Evolutionary conservation across 2,329 filamentous ascomycete genomes (phyloP).

Genomic region (Cladosporium halotolerans): DNA sequence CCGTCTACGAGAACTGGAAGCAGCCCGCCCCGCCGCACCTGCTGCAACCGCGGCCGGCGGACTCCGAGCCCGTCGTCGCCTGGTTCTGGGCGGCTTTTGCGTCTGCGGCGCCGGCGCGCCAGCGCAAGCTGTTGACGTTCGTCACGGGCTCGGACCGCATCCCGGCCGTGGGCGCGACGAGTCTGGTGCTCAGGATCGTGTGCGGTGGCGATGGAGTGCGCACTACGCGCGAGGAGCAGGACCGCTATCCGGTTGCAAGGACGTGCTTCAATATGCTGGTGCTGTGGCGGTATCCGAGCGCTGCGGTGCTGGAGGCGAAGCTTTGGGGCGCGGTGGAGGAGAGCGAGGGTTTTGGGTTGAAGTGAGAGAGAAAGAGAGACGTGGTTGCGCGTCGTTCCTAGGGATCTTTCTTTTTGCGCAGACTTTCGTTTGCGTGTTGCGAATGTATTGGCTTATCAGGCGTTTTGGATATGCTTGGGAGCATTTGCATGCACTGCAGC

Average conservation of each 20-base stretch:
- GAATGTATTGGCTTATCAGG: neutral
- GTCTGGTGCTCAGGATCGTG: constrained; percentile 67
- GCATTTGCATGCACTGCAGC: neutral
- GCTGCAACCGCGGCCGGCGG: constrained; percentile 37
- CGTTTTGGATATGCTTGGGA: neutral
- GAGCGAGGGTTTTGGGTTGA: constrained; percentile 88
- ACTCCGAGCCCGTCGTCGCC: constrained; percentile 59
- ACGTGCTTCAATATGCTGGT: constrained; percentile 87
- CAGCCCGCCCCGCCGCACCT: constrained; percentile 31
- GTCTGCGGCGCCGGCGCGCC: constrained; percentile 57
- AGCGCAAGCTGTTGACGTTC: constrained; percentile 75
- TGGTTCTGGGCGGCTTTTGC: constrained; percentile 91
- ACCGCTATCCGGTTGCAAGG: constrained; percentile 74
- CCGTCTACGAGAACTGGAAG: constrained; percentile 75
- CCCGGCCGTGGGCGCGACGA: constrained; percentile 78
- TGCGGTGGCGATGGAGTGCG: constrained; percentile 55
- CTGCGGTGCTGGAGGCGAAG: constrained; percentile 60
- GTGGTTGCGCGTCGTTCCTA: neutral
- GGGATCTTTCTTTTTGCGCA: neutral
- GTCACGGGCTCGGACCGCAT: constrained; percentile 88
- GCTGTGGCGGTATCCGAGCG: constrained; percentile 64
- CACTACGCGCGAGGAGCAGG: constrained; percentile 50
- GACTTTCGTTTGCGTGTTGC: neutral
- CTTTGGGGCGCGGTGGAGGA: constrained; percentile 83
- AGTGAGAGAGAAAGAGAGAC: constrained; percentile 42